Evolutionary conservation across 352 stramenopile genomes (phyloP), one percentile per base, ranked within the genome.

Genomic region (Blastocystis sp.): DNA sequence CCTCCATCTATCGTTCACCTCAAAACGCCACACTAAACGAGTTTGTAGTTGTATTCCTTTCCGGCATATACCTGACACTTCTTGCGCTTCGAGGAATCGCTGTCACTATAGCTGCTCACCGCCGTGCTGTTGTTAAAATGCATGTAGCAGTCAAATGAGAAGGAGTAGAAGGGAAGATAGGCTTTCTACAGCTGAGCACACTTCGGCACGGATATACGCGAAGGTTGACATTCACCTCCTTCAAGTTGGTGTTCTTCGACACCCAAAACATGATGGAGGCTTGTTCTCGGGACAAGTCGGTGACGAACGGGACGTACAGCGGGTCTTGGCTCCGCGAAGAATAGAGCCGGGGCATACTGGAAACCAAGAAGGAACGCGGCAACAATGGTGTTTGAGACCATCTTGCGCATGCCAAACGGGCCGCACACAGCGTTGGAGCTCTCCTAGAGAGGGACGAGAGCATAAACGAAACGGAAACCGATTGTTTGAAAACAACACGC

Each of bases 21-120:
- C 0, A 61, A n/a, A 9, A 60, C 41, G 34, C 4, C 0, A 77
- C 2, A 56, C 7, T 0, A 38, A 28, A 77, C 66, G 21, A 77
- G 43, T 34, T 77, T 77, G 41, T 77, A 77, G 66, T 77, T 77
- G 41, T 77, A 77, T n/a, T 77, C 66, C 45, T 77, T 77, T 61
- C 66, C 66, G 11, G 34, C 66, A 48, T 77, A 77, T 14, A 77
- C 66, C 53, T 77, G 66, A 59, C 66, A 77, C 41, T 59, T 77
- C 66, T 77, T 77, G 56, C 66, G 34, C 23, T 77, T 77, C 23
- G 43, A n/a, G 9, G 41, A 5, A 34, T 77, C 66, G 5, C 60
- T 59, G 43, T 77, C 66, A n/a, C 38, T 60, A 59, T 77, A 77
- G 34, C 23, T 62, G 11, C 34, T 60, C 3, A 77, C 66, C 19